Base-by-base conservation (phyloP, 129 eudicot species). In the Flaveria brownii region DNA sequence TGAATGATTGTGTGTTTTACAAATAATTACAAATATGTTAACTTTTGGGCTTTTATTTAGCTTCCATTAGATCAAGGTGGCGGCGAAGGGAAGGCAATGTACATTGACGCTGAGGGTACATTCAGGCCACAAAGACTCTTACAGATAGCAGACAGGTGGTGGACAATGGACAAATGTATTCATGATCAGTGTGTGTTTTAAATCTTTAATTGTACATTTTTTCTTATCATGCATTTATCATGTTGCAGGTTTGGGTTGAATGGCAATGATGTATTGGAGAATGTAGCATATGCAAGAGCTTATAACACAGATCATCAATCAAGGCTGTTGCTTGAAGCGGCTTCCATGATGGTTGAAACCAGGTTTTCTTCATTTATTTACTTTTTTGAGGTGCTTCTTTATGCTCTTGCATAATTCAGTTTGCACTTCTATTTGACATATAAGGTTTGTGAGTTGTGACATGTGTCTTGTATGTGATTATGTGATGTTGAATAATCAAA, bases 81-180 rank as follows among this genome's bases (percentile, higher is more conserved):
- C 23, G 98, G 98, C 81, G 97, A 94, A 70, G 97, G 98, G 66
- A 94, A 94, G 86, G 97, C 97, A 20, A 91, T 94, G 98, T 94
- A 94, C 75, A 94, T 94, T 77, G 98, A 94, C 83, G 97, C 97
- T 60, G 96, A 94, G 77, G 98, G 98, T 26, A 91, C 98, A 82
- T 94, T 94, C 68, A 88, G 98, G 68, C 98, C 97, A 16, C 98
- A 94, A 81, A 89, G 98, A 72, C 90, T 94, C 17, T 68, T 94
- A 80, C 98, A 94, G 75, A 94, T 94, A 52, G 97, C 97, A 20
- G 98, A 91, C 78, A 93, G 96, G 97, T 93, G 30, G 68, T 62
- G 43, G 57, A 51, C 36, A 10, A 22, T 42, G 56, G 57, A 51
- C 36, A 10, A 10, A 22, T 42, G 56, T 14, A 72, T 30, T 66